Base-by-base conservation (phyloP, 768 basidiomycete species). In the Candolleomyces eurysporus region DNA sequence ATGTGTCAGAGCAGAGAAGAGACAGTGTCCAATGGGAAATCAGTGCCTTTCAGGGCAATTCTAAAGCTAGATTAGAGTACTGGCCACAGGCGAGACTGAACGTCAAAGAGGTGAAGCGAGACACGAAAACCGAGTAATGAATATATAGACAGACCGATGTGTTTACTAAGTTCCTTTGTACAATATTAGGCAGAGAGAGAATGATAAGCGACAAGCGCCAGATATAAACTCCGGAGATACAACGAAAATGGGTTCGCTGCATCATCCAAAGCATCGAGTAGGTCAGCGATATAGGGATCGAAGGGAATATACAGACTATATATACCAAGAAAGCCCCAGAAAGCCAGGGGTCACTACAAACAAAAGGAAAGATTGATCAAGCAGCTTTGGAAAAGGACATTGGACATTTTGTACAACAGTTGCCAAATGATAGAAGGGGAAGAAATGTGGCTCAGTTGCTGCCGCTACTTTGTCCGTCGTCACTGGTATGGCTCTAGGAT, bases 401-500 rank as follows among this genome's bases (percentile, higher is more conserved):
- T 54, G 52, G 21, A 31, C 14, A 30, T 19, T 19, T 32, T 54
- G 30, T 17, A 54, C 30, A 54, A 17, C 19, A 31, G 17, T 32
- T 17, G 32, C 22, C 22, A 45, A 55, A 17, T 6, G 8, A 32
- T 8, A 49, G 49, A 51, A 26, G 21, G 39, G 30, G n/a, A 40
- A 32, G 49, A 26, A 48, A 39, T 48, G 26, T 31, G 46, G 22
- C 48, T 4, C 14, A 36, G 57, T 48, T 31, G 32, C n/a, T 11
- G 57, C 11, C 22, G 17, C 13, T 43, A 14, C 56, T 57, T 57
- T 78, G 73, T 66, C 78, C 77, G 66, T 79, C 78, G 66, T 79
- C 76, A 65, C 79, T 77, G 62, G 76, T 76, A 67, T 78, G 70
- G 69, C 77, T 79, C 69, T 79, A 76, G 71, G 79, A 76, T 70